Evolutionary conservation across 2,329 filamentous ascomycete species (phyloP), one percentile per base, ranked within the genome.

Genomic region (Dactylellina drechsleri): DNA sequence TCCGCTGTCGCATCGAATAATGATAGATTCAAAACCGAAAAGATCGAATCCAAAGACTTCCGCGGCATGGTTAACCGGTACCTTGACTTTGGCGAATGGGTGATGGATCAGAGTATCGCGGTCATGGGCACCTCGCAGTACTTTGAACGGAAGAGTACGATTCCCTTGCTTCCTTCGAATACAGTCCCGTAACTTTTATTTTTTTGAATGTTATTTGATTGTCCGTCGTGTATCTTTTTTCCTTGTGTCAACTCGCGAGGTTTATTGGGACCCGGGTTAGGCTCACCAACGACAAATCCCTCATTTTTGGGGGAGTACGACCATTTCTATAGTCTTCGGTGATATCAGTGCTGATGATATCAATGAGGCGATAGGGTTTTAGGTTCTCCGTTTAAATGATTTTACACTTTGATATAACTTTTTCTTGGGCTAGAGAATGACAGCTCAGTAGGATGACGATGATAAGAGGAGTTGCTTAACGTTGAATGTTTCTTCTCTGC

Each of bases 91-190:
- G 95, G 95, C 79, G 95, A 99, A 85, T 97, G 93, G 88, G 91
- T 97, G 77, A 96, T 99, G 93, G 95, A 99, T 83, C 91, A 96
- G 84, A 96, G 93, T 31, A 92, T 98, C 36, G 93, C 93, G 47
- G 88, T 98, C 68, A 92, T 97, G 81, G 91, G 92, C 49, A 90
- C 91, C 57, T 96, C 92, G 81, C 87, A 90, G 74, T 99, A 89
- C 84, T 99, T 99, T 82, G 93, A 97, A 85, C 88, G 95, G 81
- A 93, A 88, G 82, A 74, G 70, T 74, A 66, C 53, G 70, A 54
- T 20, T n/a, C 23, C 61, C 26, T 13, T 43, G 4, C 57, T 58
- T 45, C 28, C 41, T 31, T n/a, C 26, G 18, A 28, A 28, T 16
- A 16, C 16, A 41, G 15, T 18, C 16, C 20, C 47, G 47, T 49